These are phyloP conservation scores for Eutrema japonicum DNA, from an alignment of 345 rosid species.

Conservation along the genomic window DNA sequence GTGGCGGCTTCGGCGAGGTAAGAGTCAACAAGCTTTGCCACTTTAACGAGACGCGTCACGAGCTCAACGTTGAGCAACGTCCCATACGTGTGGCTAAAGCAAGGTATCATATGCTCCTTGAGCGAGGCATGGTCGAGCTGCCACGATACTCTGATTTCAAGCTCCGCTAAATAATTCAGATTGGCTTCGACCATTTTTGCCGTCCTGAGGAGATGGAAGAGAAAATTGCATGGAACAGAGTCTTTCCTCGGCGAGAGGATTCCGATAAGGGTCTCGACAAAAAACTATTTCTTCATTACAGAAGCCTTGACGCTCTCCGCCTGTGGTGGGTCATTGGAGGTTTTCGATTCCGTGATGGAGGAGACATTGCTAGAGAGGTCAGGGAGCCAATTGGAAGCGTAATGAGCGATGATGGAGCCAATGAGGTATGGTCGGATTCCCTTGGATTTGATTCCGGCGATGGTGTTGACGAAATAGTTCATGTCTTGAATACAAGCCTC, in stretches of 20 bases:
- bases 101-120: slow-evolving; percentile 88
- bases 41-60: slow-evolving; percentile 78
- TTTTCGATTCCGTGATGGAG: not conserved
- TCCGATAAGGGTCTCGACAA: slow-evolving; percentile 74
- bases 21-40: slow-evolving; percentile 80
- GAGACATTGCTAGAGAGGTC: slow-evolving; percentile 58
- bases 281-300: slow-evolving; percentile 78
- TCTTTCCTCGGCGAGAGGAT: slow-evolving; percentile 85
- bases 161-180: slow-evolving; percentile 59
- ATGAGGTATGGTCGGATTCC: slow-evolving; percentile 83
- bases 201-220: slow-evolving; percentile 74
- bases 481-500: slow-evolving; percentile 88
- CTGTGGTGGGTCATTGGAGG: not conserved
- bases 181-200: slow-evolving; percentile 81
- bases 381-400: slow-evolving; percentile 91
- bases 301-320: slow-evolving; percentile 63
- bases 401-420: slow-evolving; percentile 85
- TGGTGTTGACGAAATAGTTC: slow-evolving; percentile 86
- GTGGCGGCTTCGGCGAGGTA: slow-evolving; percentile 79
- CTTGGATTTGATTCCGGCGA: slow-evolving; percentile 73
- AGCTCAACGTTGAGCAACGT: slow-evolving; percentile 82
- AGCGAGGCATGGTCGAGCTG: slow-evolving; percentile 86
- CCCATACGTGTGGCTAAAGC: slow-evolving; percentile 72
- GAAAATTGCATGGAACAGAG: slow-evolving; percentile 79
- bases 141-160: slow-evolving; percentile 79